Percentiles rank a stretch among this genome's conserved stretches.
phyloP scores from a whole-genome alignment of 83 land plant genomes.

The Picea engelmannii region DNA sequence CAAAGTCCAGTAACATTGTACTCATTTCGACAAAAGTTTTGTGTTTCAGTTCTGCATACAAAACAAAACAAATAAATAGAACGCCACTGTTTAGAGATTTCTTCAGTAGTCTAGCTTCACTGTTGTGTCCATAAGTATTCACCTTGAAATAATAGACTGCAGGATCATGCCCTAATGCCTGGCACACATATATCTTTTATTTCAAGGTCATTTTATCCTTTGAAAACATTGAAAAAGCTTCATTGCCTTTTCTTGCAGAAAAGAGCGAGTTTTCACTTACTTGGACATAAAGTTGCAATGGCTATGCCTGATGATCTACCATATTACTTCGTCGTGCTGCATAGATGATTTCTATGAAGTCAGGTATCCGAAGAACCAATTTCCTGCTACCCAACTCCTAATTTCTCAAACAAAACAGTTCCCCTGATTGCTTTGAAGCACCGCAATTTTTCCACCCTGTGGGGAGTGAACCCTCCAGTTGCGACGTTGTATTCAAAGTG shows the following conservation, averaged over 20 bases:
- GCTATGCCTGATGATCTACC: conserved; percentile 91
- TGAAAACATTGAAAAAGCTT: too few species aligned
- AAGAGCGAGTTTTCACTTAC: conserved; percentile 25
- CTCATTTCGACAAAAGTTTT: conserved; percentile 87
- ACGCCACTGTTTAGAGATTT: conserved; percentile 11
- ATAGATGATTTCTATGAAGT: conserved; percentile 20
- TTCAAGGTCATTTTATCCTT: too few species aligned
- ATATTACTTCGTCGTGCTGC: conserved; percentile 99
- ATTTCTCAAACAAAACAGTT: too few species aligned
- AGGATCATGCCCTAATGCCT: too few species aligned
- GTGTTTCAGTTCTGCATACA: conserved; percentile 69
- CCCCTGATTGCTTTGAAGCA: too few species aligned
- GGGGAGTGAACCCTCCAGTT: too few species aligned
- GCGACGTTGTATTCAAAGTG: too few species aligned
- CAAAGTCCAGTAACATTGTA: conserved; percentile 99
- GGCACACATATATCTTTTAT: too few species aligned
- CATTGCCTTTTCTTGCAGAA: not conserved
- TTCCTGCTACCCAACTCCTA: too few species aligned
- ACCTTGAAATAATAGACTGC: not conserved
- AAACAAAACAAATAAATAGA: not conserved
- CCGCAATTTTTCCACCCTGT: too few species aligned
- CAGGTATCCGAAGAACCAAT: too few species aligned
- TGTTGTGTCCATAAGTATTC: conserved; percentile 1
- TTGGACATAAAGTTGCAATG: conserved; percentile 97
- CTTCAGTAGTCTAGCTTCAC: not conserved